A percentile compares a stretch with the other conserved stretches of the same genome.
Conservation (phyloP, 2,329 filamentous ascomycete genomes). For the Pezicula neosporulosa region DNA sequence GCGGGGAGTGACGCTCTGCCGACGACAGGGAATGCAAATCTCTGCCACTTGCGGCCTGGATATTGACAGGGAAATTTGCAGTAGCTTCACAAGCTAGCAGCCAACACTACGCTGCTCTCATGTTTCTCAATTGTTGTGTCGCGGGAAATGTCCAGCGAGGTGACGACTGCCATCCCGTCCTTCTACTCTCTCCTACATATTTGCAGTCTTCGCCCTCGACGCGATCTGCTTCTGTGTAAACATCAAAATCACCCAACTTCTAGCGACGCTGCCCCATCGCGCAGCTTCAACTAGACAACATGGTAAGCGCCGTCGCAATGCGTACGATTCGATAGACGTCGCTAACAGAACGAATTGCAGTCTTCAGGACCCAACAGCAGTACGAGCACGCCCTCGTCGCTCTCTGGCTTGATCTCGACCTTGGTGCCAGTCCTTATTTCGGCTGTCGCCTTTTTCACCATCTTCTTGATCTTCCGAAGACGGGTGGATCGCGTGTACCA, state of each 20-base stretch:
- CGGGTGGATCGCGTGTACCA: conserved; percentile 45
- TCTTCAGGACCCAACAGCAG: background rate
- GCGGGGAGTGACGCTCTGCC: background rate
- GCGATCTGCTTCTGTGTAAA: background rate
- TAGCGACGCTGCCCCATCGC: background rate
- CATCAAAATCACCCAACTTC: background rate
- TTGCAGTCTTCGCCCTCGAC: background rate
- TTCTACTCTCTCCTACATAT: background rate
- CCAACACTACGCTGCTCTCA: background rate
- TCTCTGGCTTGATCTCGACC: conserved; percentile 41
- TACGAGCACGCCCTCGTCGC: background rate
- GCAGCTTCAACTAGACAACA: background rate
- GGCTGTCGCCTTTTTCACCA: conserved; percentile 34
- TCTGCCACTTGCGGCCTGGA: background rate
- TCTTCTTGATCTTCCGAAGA: conserved; percentile 45
- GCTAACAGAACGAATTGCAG: background rate
- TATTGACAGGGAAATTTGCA: background rate
- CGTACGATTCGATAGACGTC: background rate
- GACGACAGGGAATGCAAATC: background rate
- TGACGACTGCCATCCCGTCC: background rate
- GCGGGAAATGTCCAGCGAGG: too few species aligned
- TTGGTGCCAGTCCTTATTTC: conserved; percentile 42
- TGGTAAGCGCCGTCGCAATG: background rate
- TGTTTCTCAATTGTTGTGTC: background rate
- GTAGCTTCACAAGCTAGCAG: background rate